Conservation (phyloP, 2,329 filamentous ascomycete genomes). For the Fusarium sp. region DNA sequence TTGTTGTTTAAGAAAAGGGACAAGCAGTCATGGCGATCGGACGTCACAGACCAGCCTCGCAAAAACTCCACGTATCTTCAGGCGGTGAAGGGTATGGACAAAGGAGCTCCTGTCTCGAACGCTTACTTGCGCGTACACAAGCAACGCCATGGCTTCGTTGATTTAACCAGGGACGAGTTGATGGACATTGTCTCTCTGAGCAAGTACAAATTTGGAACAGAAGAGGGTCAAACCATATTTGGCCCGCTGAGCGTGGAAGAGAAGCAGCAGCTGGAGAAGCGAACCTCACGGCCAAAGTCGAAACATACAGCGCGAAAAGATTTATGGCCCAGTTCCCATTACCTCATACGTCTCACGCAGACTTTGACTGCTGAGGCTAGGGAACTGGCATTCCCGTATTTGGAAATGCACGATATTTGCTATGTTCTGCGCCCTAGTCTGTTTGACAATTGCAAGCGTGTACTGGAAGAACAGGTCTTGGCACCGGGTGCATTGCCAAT, state of each 20-base stretch:
- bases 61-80: not conserved
- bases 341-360: not conserved
- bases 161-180: not conserved
- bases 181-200: not conserved
- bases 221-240: fast-evolving
- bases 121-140: not conserved
- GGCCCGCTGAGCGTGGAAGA: not conserved
- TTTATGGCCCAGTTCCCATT: not conserved
- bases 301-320: not conserved
- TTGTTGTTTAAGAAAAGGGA: not conserved
- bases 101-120: not conserved
- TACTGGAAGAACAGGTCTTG: not conserved
- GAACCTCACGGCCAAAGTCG: not conserved
- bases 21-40: not conserved
- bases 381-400: not conserved
- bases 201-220: not conserved
- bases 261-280: not conserved
- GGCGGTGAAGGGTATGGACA: not conserved
- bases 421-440: not conserved
- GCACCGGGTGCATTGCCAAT: not conserved
- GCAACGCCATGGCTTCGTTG: not conserved
- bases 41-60: not conserved
- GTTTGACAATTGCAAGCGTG: not conserved
- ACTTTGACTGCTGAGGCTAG: not conserved
- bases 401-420: not conserved